A percentile compares a stretch with the other conserved stretches of the same genome.
Evolutionary conservation across 257 asterid genomes (phyloP).

Genomic region (Solanum pinnatisectum): DNA sequence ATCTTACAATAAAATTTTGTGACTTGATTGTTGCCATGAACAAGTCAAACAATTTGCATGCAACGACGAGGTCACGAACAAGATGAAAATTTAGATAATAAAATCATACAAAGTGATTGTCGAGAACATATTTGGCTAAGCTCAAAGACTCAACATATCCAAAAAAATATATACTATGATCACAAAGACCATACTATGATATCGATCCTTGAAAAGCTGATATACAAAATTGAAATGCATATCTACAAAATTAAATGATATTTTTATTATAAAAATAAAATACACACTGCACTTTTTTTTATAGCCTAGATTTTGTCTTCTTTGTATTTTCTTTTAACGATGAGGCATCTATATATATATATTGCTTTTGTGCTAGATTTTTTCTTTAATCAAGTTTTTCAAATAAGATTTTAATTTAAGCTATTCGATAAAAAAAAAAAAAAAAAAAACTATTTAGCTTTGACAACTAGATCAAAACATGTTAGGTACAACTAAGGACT

Average conservation of each 20-base stretch:
- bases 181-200: not conserved
- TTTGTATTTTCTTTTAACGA: not conserved
- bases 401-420: not conserved
- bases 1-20: too few relatives aligned
- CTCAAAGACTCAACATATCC: not conserved
- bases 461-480: not conserved
- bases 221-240: not conserved
- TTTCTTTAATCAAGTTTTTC: not conserved
- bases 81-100: accelerated
- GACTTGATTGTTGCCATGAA: not conserved
- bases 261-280: too few relatives aligned
- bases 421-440: too few relatives aligned
- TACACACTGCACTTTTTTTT: not conserved
- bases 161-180: not conserved
- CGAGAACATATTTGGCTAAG: not conserved
- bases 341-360: not conserved
- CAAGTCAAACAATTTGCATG: not conserved
- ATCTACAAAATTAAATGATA: not conserved
- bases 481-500: not conserved
- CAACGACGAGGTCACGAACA: accelerated
- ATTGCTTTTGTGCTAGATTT: not conserved
- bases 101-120: too few relatives aligned
- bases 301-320: not conserved
- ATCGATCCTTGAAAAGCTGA: accelerated
- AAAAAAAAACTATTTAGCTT: not conserved